These are phyloP conservation scores for Aspergillus viridinutans DNA, from an alignment of 2,329 filamentous ascomycete genomes.

Conservation along the genomic window DNA sequence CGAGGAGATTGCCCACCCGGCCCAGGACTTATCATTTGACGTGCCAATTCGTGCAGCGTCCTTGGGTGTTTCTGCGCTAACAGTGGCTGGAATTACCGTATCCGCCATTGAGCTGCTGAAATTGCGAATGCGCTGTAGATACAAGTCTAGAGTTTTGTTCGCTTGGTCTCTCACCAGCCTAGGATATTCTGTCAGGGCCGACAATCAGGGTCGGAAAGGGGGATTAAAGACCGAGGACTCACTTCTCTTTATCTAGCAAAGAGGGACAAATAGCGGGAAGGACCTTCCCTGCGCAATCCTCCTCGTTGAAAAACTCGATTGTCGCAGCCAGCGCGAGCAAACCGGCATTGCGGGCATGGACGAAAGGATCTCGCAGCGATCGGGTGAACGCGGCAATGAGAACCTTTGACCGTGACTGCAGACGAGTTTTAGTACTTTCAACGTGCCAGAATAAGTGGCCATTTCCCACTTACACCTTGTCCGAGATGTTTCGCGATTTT, in stretches of 20 bases:
- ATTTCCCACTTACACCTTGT: constrained; percentile 43
- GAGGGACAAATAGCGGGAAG: constrained; percentile 79
- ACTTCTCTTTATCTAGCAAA: constrained; percentile 91
- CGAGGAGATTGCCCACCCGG: constrained; percentile 96
- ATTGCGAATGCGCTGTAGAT: constrained; percentile 77
- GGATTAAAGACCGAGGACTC: constrained; percentile 8
- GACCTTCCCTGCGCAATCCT: constrained; percentile 80
- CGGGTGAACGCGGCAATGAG: constrained; percentile 88
- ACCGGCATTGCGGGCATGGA: constrained; percentile 87
- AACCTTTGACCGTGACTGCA: constrained; percentile 76
- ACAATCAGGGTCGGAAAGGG: background rate
- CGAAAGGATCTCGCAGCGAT: constrained; percentile 86
- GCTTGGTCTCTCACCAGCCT: constrained; percentile 82
- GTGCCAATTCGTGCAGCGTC: constrained; percentile 72
- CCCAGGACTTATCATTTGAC: constrained; percentile 70
- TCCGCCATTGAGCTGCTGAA: constrained; percentile 75
- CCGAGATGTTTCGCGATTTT: constrained; percentile 92
- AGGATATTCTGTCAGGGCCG: constrained; percentile 4
- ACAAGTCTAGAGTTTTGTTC: constrained; percentile 81
- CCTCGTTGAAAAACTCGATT: constrained; percentile 77
- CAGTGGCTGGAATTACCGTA: constrained; percentile 65
- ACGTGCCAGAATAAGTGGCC: too few relatives aligned
- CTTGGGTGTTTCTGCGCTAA: constrained; percentile 43
- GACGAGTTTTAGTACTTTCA: constrained; percentile 21
- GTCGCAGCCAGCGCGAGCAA: constrained; percentile 83